Percentiles rank a stretch among this genome's conserved stretches.
Evolutionary conservation across 805 yeast genomes (phyloP).

Genomic region (Metschnikowia borealis): DNA sequence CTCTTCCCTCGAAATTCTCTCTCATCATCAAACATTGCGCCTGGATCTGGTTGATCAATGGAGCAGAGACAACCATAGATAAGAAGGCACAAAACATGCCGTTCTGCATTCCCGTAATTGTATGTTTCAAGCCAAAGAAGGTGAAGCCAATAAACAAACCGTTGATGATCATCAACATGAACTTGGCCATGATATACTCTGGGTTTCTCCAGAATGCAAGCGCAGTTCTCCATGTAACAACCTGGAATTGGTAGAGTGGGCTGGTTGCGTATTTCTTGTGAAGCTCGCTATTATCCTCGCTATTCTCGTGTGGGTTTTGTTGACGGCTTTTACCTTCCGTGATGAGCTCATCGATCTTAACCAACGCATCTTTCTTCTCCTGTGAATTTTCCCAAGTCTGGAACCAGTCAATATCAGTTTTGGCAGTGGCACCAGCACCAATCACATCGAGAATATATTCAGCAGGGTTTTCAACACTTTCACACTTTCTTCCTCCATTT

Average conservation of each 20-base stretch:
- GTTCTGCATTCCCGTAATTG: slow-evolving; percentile 26
- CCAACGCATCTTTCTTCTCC: slow-evolving; percentile 8
- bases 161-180: slow-evolving; percentile 34
- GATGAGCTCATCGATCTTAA: slow-evolving; percentile 9
- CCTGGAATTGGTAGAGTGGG: slow-evolving; percentile 6
- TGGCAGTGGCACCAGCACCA: slow-evolving; percentile 19
- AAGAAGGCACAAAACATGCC: slow-evolving; percentile 50
- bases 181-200: slow-evolving; percentile 16
- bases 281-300: slow-evolving; percentile 6
- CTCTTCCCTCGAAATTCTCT: slow-evolving; percentile 66
- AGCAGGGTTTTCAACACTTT: slow-evolving; percentile 15
- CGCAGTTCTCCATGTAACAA: slow-evolving; percentile 10
- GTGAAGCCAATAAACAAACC: slow-evolving; percentile 40
- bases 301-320: slow-evolving; percentile 2
- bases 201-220: slow-evolving; percentile 17
- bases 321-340: slow-evolving; percentile 4
- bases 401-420: slow-evolving; percentile 13
- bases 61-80: slow-evolving; percentile 54
- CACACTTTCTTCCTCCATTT: slow-evolving; percentile 14
- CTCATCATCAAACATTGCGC: slow-evolving; percentile 54
- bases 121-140: slow-evolving; percentile 18
- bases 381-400: slow-evolving; percentile 13
- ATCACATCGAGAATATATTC: slow-evolving; percentile 18
- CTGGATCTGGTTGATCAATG: slow-evolving; percentile 60
- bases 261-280: slow-evolving; percentile 11